Evolutionary conservation across 2,329 filamentous ascomycete species (phyloP).

Genomic region (Fusarium incarnatum): DNA sequence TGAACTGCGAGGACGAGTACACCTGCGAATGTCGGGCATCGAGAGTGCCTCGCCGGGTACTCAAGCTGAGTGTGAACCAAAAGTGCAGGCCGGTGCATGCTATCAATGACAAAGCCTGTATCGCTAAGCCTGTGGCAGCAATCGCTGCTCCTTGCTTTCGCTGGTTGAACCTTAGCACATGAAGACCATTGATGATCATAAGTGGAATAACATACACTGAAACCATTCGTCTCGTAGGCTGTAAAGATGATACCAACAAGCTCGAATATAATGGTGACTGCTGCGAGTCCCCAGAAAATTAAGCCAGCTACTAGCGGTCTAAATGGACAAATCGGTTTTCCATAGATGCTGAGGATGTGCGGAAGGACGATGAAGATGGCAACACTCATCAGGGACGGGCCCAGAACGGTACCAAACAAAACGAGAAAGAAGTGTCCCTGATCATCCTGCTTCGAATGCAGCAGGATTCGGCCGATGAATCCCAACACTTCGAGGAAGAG

Average conservation of each 20-base stretch:
- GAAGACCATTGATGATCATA: background rate
- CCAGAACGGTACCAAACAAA: conserved; percentile 60
- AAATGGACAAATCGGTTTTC: conserved; percentile 54
- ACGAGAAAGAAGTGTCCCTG: conserved; percentile 57
- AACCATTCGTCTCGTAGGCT: conserved; percentile 49
- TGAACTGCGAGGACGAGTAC: conserved; percentile 58
- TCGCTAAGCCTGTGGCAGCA: conserved; percentile 57
- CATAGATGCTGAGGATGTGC: conserved; percentile 61
- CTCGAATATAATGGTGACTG: conserved; percentile 53
- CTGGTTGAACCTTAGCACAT: conserved; percentile 39
- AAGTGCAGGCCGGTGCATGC: conserved; percentile 55
- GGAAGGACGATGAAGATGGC: conserved; percentile 60
- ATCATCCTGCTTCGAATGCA: conserved; percentile 51
- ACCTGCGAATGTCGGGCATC: conserved; percentile 55
- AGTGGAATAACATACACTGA: conserved; percentile 51
- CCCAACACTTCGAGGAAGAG: conserved; percentile 59
- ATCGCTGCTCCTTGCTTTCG: conserved; percentile 53
- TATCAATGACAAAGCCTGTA: conserved; percentile 57
- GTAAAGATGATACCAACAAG: conserved; percentile 57
- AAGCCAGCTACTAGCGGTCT: conserved; percentile 52
- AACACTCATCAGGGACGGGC: conserved; percentile 59
- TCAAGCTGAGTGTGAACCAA: conserved; percentile 56
- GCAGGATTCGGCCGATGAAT: conserved; percentile 60
- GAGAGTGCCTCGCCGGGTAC: conserved; percentile 52
- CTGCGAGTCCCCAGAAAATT: conserved; percentile 51